Base-by-base conservation (phyloP, 2,329 filamentous ascomycete genomes). In the Colletotrichum melonis region DNA sequence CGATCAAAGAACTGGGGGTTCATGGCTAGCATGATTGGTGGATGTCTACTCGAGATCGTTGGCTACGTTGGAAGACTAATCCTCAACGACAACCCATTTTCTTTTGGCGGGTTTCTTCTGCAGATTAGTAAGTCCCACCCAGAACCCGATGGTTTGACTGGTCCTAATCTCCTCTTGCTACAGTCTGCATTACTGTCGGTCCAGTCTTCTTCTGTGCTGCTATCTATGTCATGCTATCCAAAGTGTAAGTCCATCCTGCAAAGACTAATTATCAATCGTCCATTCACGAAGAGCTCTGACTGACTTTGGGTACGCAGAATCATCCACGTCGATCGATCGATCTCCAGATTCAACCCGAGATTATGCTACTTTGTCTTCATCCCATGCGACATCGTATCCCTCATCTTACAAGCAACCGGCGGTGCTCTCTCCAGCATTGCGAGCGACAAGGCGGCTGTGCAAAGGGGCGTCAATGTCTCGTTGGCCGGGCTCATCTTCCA, bases 61-160 rank as follows among this genome's bases (percentile, higher is more conserved):
- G 92, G 92, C 7, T 93, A 93, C 67, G 82, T 83, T 0, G 91
- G 90, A 0, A 86, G 91, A 6, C 82, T 92, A 19, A 80, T 90
- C 63, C 80, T 91, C 67, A 84, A 89, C 69, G 77, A 85, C 19
- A 89, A 92, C 70, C 89, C 90, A 0, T 93, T 90, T 76, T 82
- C 77, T 9, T 87, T 92, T 78, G 77, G 79, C 0, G 89, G 87
- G 0, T 93, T 93, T 77, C 85, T 92, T 76, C 86, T 92, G 2
- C 90, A 93, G 79, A 91, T 92, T 75, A 79, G 80, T 84, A 78
- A 56, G 78, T 82, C 22, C 2, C 30, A 4, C 0, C 32, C 5
- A 3, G 14, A 24, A 12, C 3, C 4, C 8, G 9, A 38, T 32
- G 19, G 1, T 6, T 14, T 3, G 9, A 4, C 2, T 14, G 9